Conservation (phyloP, 2,329 filamentous ascomycete genomes). For the Aspergillus pseudoglaucus region DNA sequence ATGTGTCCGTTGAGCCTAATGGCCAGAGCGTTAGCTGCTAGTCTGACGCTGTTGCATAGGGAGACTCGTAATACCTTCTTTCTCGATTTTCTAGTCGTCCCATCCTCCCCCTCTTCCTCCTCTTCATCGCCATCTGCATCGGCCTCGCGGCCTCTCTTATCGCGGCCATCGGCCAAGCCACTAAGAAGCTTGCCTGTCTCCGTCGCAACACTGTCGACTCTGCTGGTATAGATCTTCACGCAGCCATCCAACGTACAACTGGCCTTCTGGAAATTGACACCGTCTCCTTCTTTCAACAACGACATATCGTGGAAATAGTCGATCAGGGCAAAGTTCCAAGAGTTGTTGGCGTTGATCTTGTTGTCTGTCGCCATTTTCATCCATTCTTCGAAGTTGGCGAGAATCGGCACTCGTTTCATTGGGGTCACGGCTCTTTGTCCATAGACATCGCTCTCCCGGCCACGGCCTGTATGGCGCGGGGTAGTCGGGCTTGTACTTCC, state of each 20-base stretch:
- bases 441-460: constrained; percentile 46
- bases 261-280: constrained; percentile 97
- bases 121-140: constrained; percentile 59
- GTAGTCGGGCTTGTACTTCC: constrained; percentile 45
- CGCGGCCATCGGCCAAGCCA: constrained; percentile 71
- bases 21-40: constrained; percentile 14
- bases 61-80: constrained; percentile 57
- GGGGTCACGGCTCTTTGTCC: constrained; percentile 74
- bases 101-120: constrained; percentile 52
- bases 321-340: constrained; percentile 99
- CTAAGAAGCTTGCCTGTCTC: constrained; percentile 94
- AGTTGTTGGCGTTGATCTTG: constrained; percentile 96
- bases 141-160: constrained; percentile 60
- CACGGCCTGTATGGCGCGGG: constrained; percentile 36
- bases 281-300: constrained; percentile 87
- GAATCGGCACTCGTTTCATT: constrained; percentile 89
- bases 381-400: constrained; percentile 99
- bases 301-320: constrained; percentile 99
- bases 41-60: not conserved
- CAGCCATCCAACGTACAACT: constrained; percentile 96
- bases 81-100: constrained; percentile 48
- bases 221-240: constrained; percentile 97
- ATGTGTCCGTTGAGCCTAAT: constrained; percentile 64
- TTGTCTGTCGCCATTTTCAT: constrained; percentile 99
- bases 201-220: constrained; percentile 95